These are phyloP conservation scores for Penicillium diatomitis DNA, from an alignment of 495 filamentous ascomycete species.

Conservation along the genomic window DNA sequence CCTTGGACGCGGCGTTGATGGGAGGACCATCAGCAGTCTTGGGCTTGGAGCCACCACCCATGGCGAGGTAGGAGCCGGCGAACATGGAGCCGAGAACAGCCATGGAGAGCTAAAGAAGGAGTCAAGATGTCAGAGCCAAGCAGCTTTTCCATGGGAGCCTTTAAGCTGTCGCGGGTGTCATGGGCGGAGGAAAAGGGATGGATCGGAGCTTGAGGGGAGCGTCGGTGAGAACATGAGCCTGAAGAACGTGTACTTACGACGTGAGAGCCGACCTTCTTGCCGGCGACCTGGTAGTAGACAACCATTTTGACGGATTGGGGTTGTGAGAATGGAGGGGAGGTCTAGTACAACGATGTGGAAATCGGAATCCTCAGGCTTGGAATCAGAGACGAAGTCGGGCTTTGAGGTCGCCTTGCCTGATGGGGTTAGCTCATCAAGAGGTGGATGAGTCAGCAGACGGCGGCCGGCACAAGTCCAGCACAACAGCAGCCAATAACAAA, in stretches of 20 bases:
- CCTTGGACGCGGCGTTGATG: constrained; percentile 78
- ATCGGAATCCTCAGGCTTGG: constrained; percentile 15
- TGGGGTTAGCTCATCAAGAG: constrained; percentile 7
- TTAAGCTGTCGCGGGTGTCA: constrained; percentile 5
- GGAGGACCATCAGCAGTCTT: constrained; percentile 54
- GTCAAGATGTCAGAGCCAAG: neutral
- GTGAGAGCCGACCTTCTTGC: constrained; percentile 89
- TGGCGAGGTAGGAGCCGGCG: constrained; percentile 43
- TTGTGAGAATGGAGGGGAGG: constrained; percentile 22
- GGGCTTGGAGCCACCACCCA: constrained; percentile 57
- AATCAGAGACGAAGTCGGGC: constrained; percentile 17
- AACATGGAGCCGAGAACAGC: constrained; percentile 61
- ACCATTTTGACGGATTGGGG: constrained; percentile 63
- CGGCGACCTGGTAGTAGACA: constrained; percentile 72
- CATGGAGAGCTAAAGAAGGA: constrained; percentile 69
- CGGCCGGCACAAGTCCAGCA: too few species aligned
- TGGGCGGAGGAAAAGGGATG: constrained; percentile 16
- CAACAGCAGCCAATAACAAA: too few species aligned
- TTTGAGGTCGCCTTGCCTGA: constrained; percentile 20
- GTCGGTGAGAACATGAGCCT: neutral
- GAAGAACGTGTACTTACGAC: constrained; percentile 52
- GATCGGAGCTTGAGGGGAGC: constrained; percentile 3
- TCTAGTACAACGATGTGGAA: constrained; percentile 28
- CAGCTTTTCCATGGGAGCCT: constrained; percentile 2
- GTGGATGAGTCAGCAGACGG: constrained; percentile 13